Conservation (phyloP, 1,284 basidiomycete species). For the Tilletia setariae region DNA sequence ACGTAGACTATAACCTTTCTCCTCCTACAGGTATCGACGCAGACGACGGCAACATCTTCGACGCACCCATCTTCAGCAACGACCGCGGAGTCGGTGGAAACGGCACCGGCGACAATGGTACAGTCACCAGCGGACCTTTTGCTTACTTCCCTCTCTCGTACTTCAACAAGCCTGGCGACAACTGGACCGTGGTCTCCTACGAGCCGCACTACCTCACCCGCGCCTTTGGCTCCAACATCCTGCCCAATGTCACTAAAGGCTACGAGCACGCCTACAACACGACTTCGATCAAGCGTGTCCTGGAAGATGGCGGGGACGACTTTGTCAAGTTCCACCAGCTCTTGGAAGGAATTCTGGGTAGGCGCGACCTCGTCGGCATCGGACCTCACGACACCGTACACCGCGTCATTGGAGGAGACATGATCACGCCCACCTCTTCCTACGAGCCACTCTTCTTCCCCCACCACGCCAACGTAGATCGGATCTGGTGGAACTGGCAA, state of each 20-base stretch:
- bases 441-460: slow-evolving; percentile 21
- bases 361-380: neutral
- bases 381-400: neutral
- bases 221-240: neutral
- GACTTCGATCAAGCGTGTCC: neutral
- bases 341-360: neutral
- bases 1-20: neutral
- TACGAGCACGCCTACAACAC: neutral
- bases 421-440: neutral
- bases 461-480: slow-evolving; percentile 24
- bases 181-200: neutral
- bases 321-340: neutral
- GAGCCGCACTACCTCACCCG: slow-evolving; percentile 6
- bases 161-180: neutral
- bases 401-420: neutral
- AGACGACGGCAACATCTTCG: neutral
- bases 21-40: neutral
- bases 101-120: neutral
- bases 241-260: neutral
- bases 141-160: neutral
- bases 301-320: neutral
- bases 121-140: slow-evolving; percentile 1
- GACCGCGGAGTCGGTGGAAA: neutral
- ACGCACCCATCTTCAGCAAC: neutral
- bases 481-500: slow-evolving; percentile 24